Conservation (phyloP, 2,329 filamentous ascomycete genomes). For the Fusarium sp. region DNA sequence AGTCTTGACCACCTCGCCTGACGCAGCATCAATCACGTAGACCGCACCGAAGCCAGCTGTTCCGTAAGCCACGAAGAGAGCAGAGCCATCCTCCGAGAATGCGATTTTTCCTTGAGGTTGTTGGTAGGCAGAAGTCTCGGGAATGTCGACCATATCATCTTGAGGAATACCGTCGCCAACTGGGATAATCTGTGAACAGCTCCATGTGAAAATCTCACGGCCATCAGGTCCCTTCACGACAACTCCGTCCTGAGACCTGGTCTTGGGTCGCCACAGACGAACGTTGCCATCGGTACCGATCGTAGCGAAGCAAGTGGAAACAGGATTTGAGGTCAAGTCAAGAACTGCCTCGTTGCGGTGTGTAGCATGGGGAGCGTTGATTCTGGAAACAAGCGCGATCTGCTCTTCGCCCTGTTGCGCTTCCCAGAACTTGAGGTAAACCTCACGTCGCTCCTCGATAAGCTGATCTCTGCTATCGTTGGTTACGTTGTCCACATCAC, state of each 20-base stretch:
- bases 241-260: constrained; percentile 75
- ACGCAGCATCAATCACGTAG: constrained; percentile 80
- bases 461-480: constrained; percentile 58
- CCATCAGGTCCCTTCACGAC: constrained; percentile 69
- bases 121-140: constrained; percentile 45
- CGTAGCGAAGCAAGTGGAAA: constrained; percentile 80
- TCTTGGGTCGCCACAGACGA: constrained; percentile 83
- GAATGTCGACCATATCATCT: constrained; percentile 49
- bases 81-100: constrained; percentile 87
- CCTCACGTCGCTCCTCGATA: constrained; percentile 70
- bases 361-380: constrained; percentile 83
- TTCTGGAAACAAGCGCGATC: constrained; percentile 83
- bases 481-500: constrained; percentile 69
- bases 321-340: constrained; percentile 78
- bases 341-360: constrained; percentile 71
- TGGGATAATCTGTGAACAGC: constrained; percentile 70
- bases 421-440: constrained; percentile 92
- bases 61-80: constrained; percentile 76
- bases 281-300: constrained; percentile 84
- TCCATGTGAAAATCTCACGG: constrained; percentile 78
- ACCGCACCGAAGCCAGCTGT: constrained; percentile 69
- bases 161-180: constrained; percentile 65
- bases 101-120: constrained; percentile 72
- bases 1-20: constrained; percentile 73
- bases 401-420: constrained; percentile 66